Percentiles rank a stretch among this genome's conserved stretches.
Conservation (phyloP, 192 early-diverging fungal genomes). For the Coemansia sp. region DNA sequence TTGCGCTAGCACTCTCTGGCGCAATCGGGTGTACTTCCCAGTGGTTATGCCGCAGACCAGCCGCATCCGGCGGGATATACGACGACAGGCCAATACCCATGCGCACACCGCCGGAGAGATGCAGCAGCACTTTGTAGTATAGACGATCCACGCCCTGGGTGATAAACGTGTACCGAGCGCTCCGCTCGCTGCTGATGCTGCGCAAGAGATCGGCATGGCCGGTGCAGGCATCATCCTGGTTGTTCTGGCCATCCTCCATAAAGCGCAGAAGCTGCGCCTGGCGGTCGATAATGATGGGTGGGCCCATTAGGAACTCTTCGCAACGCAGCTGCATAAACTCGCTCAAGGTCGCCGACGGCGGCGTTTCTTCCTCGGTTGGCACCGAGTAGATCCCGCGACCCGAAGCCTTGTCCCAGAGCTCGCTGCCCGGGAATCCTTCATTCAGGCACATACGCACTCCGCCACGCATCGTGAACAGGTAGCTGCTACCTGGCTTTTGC, state of each 20-base stretch:
- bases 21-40: conserved; percentile 50
- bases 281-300: conserved; percentile 42
- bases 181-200: conserved; percentile 21
- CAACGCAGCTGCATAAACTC: conserved; percentile 46
- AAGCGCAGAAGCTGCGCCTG: conserved; percentile 25
- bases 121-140: conserved; percentile 44
- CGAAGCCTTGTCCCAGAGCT: conserved; percentile 40
- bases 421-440: conserved; percentile 38
- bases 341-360: conserved; percentile 27
- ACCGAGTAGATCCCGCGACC: conserved; percentile 42
- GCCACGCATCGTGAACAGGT: conserved; percentile 48
- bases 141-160: conserved; percentile 29
- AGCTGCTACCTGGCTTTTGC: conserved; percentile 39
- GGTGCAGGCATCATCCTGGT: background rate
- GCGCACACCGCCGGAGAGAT: conserved; percentile 44
- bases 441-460: conserved; percentile 45
- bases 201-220: conserved; percentile 13
- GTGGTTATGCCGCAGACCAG: conserved; percentile 37
- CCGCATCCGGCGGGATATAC: conserved; percentile 29
- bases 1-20: conserved; percentile 19
- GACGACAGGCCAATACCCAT: conserved; percentile 46
- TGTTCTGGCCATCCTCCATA: conserved; percentile 13
- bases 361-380: conserved; percentile 24
- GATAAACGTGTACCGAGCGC: conserved; percentile 37
- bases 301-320: conserved; percentile 47